Evolutionary conservation across 2,329 filamentous ascomycete genomes (phyloP).

Genomic region (Monilinia polystroma): DNA sequence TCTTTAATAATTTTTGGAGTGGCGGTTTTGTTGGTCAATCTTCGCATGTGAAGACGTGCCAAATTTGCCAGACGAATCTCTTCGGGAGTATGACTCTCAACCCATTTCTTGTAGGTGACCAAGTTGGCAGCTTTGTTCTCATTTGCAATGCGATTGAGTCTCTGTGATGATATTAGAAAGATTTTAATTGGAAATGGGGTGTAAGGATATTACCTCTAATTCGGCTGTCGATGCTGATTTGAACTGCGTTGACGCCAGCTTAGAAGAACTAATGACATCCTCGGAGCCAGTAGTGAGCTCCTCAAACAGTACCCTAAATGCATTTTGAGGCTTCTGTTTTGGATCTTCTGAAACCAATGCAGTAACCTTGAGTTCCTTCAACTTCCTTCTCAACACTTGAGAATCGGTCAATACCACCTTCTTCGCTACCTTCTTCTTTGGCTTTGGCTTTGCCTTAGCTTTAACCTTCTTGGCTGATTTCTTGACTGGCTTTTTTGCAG

Average conservation of each 20-base stretch:
- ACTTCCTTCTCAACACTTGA: conserved; percentile 3
- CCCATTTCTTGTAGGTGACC: conserved; percentile 52
- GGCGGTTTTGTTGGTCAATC: conserved; percentile 8
- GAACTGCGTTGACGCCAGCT: conserved; percentile 36
- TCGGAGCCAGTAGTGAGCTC: conserved; percentile 34
- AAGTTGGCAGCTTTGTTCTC: conserved; percentile 47
- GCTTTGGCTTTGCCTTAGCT: conserved; percentile 17
- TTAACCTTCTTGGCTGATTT: conserved; percentile 36
- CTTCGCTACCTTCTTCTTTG: conserved; percentile 35
- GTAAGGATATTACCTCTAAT: conserved; percentile 40
- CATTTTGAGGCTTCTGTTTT: conserved; percentile 14
- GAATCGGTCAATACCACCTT: conserved; percentile 26
- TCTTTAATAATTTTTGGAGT: conserved; percentile 47
- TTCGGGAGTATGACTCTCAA: conserved; percentile 53
- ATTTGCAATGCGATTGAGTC: conserved; percentile 52
- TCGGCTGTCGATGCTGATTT: conserved; percentile 40
- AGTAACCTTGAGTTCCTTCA: neutral
- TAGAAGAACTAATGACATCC: conserved; percentile 23
- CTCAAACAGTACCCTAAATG: conserved; percentile 30
- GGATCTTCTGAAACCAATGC: conserved; percentile 13
- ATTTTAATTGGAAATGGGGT: conserved; percentile 15
- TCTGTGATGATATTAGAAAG: conserved; percentile 42
- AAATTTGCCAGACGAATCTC: conserved; percentile 59
- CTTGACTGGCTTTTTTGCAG: conserved; percentile 26
- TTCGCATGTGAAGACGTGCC: conserved; percentile 47